phyloP scores from a whole-genome alignment of 148 eudicot genomes.

The Nepenthes mirabilis region DNA sequence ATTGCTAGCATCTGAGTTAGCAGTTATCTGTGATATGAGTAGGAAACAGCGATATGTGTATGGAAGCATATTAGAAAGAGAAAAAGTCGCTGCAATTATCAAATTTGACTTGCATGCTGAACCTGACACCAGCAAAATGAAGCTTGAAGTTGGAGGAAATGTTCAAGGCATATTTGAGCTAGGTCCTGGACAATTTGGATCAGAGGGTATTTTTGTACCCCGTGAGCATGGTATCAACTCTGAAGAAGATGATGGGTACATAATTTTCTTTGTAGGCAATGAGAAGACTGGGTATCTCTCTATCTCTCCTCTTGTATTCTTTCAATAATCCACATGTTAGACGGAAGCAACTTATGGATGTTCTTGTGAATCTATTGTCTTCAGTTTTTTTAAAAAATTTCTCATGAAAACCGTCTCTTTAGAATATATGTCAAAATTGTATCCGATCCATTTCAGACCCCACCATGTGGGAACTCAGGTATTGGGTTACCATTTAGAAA shows the following conservation, averaged over 20 bases:
- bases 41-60: conserved; percentile 79
- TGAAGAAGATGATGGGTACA: conserved; percentile 89
- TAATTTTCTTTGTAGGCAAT: conserved; percentile 72
- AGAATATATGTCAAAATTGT: no score
- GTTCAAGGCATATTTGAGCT: conserved; percentile 64
- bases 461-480: no score
- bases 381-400: no score
- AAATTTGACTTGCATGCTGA: conserved; percentile 83
- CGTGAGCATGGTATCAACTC: conserved; percentile 35
- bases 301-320: not conserved
- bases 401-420: no score
- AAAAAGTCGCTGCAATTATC: conserved; percentile 64
- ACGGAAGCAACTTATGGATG: no score
- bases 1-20: no score
- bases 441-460: no score
- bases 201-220: conserved; percentile 84
- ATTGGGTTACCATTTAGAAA: no score
- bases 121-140: conserved; percentile 49
- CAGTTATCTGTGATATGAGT: not conserved
- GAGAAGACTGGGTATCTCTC: conserved; percentile 57
- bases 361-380: no score
- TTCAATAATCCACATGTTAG: not conserved
- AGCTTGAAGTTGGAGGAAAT: conserved; percentile 75
- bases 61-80: conserved; percentile 47
- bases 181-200: conserved; percentile 73